A percentile compares a stretch with the other conserved stretches of the same genome.
Evolutionary conservation across 345 rosid genomes (phyloP).

Genomic region (Eucalyptus curtisii): DNA sequence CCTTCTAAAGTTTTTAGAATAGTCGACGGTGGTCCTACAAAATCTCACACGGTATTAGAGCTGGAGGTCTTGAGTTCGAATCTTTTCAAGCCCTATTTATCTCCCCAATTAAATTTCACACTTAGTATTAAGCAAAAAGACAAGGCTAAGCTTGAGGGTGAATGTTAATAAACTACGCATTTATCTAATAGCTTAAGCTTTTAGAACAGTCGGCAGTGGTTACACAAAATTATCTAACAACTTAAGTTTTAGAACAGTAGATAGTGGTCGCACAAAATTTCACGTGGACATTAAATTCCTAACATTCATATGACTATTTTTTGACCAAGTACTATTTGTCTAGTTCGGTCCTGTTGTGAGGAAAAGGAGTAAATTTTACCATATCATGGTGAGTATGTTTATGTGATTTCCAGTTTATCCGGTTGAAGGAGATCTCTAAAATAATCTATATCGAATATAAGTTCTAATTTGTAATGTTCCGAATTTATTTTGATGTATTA

Average conservation of each 20-base stretch:
- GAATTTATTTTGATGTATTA: not conserved
- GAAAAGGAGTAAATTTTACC: not conserved
- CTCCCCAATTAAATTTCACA: too few relatives aligned
- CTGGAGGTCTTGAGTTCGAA: rapidly evolving
- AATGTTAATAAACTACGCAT: too few relatives aligned
- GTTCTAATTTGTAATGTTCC: not conserved
- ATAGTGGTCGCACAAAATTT: too few relatives aligned
- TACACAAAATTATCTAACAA: too few relatives aligned
- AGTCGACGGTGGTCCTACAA: rapidly evolving
- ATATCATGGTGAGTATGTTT: not conserved
- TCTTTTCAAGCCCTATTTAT: too few relatives aligned
- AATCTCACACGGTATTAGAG: too few relatives aligned
- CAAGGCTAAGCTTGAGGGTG: too few relatives aligned
- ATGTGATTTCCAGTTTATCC: not conserved
- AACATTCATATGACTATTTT: not conserved
- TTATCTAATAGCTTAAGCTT: too few relatives aligned
- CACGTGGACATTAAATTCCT: not conserved
- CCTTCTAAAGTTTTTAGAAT: not conserved
- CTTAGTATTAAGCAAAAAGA: too few relatives aligned
- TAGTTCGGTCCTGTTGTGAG: not conserved
- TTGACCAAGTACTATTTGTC: not conserved
- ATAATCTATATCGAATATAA: not conserved
- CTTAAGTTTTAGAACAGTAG: too few relatives aligned
- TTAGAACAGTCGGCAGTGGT: rapidly evolving
- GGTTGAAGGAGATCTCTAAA: not conserved